phyloP scores from a whole-genome alignment of 495 filamentous ascomycete species.

The Poronia punctata region DNA sequence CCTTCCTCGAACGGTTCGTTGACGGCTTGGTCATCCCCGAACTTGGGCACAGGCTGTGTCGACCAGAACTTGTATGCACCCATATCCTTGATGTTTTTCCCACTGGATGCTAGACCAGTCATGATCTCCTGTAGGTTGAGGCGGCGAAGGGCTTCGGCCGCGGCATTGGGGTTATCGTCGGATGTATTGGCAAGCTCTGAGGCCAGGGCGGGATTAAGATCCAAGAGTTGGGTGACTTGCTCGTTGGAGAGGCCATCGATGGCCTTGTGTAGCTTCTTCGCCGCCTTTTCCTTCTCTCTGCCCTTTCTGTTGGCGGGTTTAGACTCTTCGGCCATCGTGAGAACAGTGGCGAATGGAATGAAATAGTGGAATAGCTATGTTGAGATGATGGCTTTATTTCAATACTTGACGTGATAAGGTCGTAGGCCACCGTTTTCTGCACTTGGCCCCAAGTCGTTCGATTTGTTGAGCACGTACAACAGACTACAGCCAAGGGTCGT shows the following conservation, averaged over 20 bases:
- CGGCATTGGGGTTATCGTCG: constrained; percentile 20
- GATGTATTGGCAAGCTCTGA: constrained; percentile 39
- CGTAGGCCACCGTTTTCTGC: too few relatives aligned
- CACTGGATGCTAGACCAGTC: constrained; percentile 66
- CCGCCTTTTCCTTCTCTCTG: constrained; percentile 42
- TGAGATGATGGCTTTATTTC: too few relatives aligned
- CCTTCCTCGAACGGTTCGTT: constrained; percentile 41
- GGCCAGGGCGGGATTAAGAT: constrained; percentile 55
- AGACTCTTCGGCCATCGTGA: constrained; percentile 43
- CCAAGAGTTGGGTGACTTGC: constrained; percentile 48
- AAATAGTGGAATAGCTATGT: neutral
- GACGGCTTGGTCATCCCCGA: constrained; percentile 47
- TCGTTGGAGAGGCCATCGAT: constrained; percentile 38
- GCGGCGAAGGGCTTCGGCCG: constrained; percentile 59
- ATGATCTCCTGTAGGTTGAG: constrained; percentile 72
- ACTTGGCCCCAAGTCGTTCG: too few relatives aligned
- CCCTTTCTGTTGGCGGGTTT: constrained; percentile 39
- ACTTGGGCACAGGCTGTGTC: constrained; percentile 88
- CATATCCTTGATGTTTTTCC: constrained; percentile 93
- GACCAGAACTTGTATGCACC: constrained; percentile 96
- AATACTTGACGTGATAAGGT: too few relatives aligned
- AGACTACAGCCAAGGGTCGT: too few relatives aligned
- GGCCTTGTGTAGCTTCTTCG: constrained; percentile 33
- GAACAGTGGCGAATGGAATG: neutral
- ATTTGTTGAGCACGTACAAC: too few relatives aligned